Evolutionary conservation across 2,329 filamentous ascomycete genomes (phyloP), one percentile per base, ranked within the genome.

Genomic region (Amauroascus niger): DNA sequence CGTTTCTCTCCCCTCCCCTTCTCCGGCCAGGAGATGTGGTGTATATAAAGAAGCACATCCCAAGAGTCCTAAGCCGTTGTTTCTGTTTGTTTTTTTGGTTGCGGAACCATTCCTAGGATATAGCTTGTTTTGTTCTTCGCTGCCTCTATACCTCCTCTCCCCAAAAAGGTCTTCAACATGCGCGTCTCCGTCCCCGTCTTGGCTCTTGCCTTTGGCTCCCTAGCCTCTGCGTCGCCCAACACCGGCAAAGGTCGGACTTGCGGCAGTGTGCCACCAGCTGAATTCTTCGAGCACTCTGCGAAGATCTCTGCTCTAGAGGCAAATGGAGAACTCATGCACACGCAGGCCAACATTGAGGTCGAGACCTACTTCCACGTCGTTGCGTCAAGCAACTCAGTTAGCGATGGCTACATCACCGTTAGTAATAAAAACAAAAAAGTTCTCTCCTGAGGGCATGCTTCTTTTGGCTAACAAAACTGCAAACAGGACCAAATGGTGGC

Each of bases 291-390:
- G 14, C 32, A 40, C 3, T 22, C 50, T 6, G 24, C 28, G 18
- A 6, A 40, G 35, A 16, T 55, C 8, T 43, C 43, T 18, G 43
- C 33, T 6, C 13, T 47, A 11, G 53, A 46, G 18, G 44, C 30
- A n/a, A 49, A 16, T 32, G 22, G 35, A 35, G 44, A 49, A 22
- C 20, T 52, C n/a, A 28, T 37, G 26, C 16, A 49, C 16, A 22
- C 40, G 13, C 13, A 33, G 11, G 49, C 49, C 11, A 40, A 39
- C 7, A 69, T 75, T 55, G 60, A 61, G 26, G 61, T 76, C 30
- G 64, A 71, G 33, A 63, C 69, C 26, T 71, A 74, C 62, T 72
- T 76, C 61, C 74, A 76, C 61, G 67, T 76, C 51, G 64, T 76
- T 43, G 71, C 64, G 14, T 55, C 56, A 3, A 65, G 65, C 49